Conservation (phyloP, 1,284 basidiomycete species). For the Ustilago lituana region DNA sequence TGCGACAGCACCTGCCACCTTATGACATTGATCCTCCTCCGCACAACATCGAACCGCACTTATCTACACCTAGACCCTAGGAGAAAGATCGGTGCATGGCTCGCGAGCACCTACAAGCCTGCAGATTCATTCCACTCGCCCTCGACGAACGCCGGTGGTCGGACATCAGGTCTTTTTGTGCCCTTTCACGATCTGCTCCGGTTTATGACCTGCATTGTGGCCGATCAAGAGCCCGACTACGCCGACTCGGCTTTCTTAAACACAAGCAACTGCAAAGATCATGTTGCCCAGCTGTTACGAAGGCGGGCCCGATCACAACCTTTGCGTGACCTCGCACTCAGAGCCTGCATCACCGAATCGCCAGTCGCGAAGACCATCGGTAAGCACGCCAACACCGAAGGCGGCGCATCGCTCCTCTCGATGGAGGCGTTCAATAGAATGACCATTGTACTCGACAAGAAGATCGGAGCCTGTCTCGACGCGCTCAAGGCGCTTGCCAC, state of each 20-base stretch:
- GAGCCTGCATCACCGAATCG: not conserved
- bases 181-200: slow-evolving; percentile 22
- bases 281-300: slow-evolving; percentile 9
- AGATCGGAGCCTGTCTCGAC: slow-evolving; percentile 13
- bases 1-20: slow-evolving; percentile 41
- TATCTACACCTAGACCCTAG: slow-evolving; percentile 24
- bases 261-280: not conserved
- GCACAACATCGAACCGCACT: slow-evolving; percentile 16
- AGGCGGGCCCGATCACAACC: slow-evolving; percentile 13
- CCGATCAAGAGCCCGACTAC: not conserved
- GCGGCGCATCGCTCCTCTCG: slow-evolving; percentile 8
- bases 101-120: slow-evolving; percentile 23
- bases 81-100: slow-evolving; percentile 32
- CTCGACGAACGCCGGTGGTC: not conserved
- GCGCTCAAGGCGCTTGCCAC: not conserved
- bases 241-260: not conserved
- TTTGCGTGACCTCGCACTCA: slow-evolving; percentile 14
- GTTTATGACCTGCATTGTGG: slow-evolving; percentile 12
- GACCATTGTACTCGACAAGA: slow-evolving; percentile 21
- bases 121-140: slow-evolving; percentile 5
- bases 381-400: not conserved
- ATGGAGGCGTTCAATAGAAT: slow-evolving; percentile 15
- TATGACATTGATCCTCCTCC: slow-evolving; percentile 17
- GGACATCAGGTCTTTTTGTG: not conserved
- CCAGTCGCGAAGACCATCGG: not conserved